Base-by-base conservation (phyloP, 2,329 filamentous ascomycete species). In the Aspergillus tubingensis region DNA sequence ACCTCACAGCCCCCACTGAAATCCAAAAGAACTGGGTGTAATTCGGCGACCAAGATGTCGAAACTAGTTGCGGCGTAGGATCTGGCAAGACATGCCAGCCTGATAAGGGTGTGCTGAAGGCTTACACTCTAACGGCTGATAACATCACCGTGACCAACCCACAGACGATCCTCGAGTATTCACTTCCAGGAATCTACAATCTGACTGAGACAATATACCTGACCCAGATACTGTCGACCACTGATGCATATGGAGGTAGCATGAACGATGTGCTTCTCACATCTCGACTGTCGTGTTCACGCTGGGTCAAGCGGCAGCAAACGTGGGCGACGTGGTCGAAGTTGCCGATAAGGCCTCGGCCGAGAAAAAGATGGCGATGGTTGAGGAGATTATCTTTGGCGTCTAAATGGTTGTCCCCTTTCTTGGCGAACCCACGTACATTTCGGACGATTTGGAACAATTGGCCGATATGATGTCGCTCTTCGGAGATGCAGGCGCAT, bases 381-480 rank as follows among this genome's bases (percentile, higher is more conserved):
- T 54, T 17, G 36, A 54, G 51, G 51, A 54, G 17, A 43, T 54
- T 21, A 54, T 54, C 51, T 54, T 54, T 27, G 36, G 51, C 21
- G 19, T 54, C 3, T 8, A 19, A 2, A 54, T 54, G 51, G 3
- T 54, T 17, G 51, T 39, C 51, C 51, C 51, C 21, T 54, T 54
- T 6, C 17, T 54, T 1, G 51, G 36, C 5, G 51, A 54, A 25
- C 5, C 43, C 32, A 38, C 21, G 36, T 21, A 30, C 13, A 54
- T 54, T 17, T 54, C 51, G 1, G 51, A 54, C 6, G 15, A 36
- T 8, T 36, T 54, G 21, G 51, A 54, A 25, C 51, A 54, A 25
- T 8, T 54, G 51, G 51, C 51, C 51, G 36, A 54, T 23, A 54
- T 54, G 51, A 54, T 54, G 36, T 54, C 51, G 51, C 51, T 54